phyloP scores from a whole-genome alignment of 495 filamentous ascomycete genomes.

The Podospora sp. region DNA sequence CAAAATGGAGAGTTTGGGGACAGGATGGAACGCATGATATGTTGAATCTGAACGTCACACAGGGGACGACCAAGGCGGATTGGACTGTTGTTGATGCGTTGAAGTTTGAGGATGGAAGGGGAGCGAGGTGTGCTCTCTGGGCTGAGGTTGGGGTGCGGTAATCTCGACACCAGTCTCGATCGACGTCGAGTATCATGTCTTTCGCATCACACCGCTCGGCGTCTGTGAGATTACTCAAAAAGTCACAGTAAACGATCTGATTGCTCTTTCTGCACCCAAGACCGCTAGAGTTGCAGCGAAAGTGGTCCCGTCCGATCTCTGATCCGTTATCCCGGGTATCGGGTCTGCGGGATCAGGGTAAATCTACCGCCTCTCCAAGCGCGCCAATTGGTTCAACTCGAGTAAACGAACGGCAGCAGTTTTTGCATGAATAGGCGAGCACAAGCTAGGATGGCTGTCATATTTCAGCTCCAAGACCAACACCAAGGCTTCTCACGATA shows the following conservation, averaged over 20 bases:
- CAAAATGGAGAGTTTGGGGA: conserved; percentile 37
- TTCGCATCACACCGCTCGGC: too few species aligned
- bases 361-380: not conserved
- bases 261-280: too few species aligned
- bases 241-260: too few species aligned
- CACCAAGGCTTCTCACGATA: not conserved
- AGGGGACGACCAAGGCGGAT: conserved; percentile 40
- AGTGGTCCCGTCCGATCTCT: not conserved
- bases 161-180: too few species aligned
- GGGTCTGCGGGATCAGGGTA: not conserved
- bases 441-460: not conserved
- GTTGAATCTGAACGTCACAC: conserved; percentile 59
- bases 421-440: not conserved
- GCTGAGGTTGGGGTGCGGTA: conserved; percentile 40
- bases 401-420: not conserved
- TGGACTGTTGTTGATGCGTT: conserved; percentile 56
- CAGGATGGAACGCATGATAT: conserved; percentile 34
- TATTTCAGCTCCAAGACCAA: not conserved
- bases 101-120: conserved; percentile 59
- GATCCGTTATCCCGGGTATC: not conserved
- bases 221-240: too few species aligned
- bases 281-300: not conserved
- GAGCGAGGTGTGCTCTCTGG: conserved; percentile 60
- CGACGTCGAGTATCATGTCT: too few species aligned
- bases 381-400: not conserved